Conservation (phyloP, 2,329 filamentous ascomycete genomes). For the Alternaria sp. region DNA sequence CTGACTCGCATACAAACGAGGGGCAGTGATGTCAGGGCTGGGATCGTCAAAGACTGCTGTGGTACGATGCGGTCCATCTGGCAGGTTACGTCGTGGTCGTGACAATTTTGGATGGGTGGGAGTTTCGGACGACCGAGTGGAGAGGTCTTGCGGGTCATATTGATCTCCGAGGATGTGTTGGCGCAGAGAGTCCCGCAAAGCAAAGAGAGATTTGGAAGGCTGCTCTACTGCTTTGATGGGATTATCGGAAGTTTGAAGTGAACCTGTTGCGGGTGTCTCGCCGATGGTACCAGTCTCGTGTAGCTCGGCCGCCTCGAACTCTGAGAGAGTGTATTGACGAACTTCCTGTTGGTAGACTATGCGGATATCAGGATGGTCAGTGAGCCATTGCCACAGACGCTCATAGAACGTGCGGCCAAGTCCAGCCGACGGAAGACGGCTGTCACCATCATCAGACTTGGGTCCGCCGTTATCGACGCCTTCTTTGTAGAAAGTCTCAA, state of each 20-base stretch:
- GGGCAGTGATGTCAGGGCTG: conserved; percentile 22
- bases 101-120: background rate
- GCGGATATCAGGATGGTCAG: conserved; percentile 61
- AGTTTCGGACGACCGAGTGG: background rate
- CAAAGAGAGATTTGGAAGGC: conserved; percentile 22
- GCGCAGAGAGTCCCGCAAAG: conserved; percentile 25
- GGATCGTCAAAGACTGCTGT: conserved; percentile 37
- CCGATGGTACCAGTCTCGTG: conserved; percentile 16
- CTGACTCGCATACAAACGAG: conserved; percentile 55
- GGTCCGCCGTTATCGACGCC: conserved; percentile 6
- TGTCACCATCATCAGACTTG: background rate
- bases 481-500: conserved; percentile 46
- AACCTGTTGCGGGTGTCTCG: background rate
- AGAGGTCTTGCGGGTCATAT: background rate
- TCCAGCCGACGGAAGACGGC: background rate
- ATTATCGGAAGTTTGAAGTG: background rate
- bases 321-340: conserved; percentile 32
- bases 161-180: conserved; percentile 23
- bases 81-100: conserved; percentile 21
- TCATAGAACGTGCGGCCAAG: conserved; percentile 55
- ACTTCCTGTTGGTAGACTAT: conserved; percentile 55
- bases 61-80: conserved; percentile 2
- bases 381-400: conserved; percentile 65
- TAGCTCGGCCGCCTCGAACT: conserved; percentile 41
- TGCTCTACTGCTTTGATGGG: background rate